Base-by-base conservation (phyloP, 108 stramenopile species). In the Cyclotella choctawhatcheeana region DNA sequence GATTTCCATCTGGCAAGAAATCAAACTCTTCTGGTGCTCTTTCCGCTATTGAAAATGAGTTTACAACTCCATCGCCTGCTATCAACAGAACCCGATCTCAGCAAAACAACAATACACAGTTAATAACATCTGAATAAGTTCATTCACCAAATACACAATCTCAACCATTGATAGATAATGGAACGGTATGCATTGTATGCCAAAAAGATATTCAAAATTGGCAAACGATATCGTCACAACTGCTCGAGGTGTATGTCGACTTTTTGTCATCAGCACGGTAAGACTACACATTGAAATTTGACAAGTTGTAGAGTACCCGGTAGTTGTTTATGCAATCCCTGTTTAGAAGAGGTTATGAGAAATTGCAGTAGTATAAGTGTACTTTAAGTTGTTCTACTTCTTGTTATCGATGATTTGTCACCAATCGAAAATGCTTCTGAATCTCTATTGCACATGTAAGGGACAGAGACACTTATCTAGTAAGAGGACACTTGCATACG, bases 241-340 rank as follows among this genome's bases (percentile, higher is more conserved):
- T 85, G 85, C 59, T 69, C 78, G 45, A 45, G 77, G 31, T 85
- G 85, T 58, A 68, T 82, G 68, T 56, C 81, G 18, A 76, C 76
- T 21, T 85, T 85, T 79, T 85, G 85, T 44, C 82, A 85, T 54
- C 83, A 85, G 37, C 82, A 85, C 48, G 85, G 85, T 2, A 65
- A 58, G 48, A 76, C 85, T 3, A 83, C 79, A 32, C 74, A 81
- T 45, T 48, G 17, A 32, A 81, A 83, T 32, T 64, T 83, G 21
- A 70, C 64, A 21, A 79, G 78, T 44, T 83, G 82, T n/a, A 79
- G 66, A 60, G 74, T 83, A 8, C 82, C 82, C 21, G 82, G 82
- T 18, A 69, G 50, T 44, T 83, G 82, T 55, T 32, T 83, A 7
- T 83, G 82, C 62, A 71, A 76, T 58, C 58, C 66, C 2, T 83